These are phyloP conservation scores for Bombardia bombarda DNA, from an alignment of 495 filamentous ascomycete species.

Conservation along the genomic window DNA sequence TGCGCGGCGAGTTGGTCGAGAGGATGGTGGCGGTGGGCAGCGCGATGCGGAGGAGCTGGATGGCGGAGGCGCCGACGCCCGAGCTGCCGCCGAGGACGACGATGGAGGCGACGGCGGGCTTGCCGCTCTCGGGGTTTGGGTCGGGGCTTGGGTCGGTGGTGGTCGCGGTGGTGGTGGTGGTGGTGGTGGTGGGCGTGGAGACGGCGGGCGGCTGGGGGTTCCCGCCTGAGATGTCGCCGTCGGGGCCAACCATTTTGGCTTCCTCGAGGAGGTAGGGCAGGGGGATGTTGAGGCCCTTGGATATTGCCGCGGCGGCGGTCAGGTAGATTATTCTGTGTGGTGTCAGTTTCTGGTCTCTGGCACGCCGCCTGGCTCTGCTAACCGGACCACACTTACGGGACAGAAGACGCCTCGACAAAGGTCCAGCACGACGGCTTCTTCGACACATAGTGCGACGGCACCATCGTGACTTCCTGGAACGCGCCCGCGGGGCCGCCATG, in stretches of 20 bases:
- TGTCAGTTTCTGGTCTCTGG: background rate
- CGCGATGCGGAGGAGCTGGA: conserved; percentile 32
- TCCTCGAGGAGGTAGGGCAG: conserved; percentile 23
- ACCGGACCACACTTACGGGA: conserved; percentile 30
- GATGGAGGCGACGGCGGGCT: conserved; percentile 15
- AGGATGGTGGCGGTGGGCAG: conserved; percentile 29
- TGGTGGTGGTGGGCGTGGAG: too few relatives aligned
- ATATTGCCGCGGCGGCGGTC: conserved; percentile 24
- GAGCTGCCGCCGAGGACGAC: conserved; percentile 39
- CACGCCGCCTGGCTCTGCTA: too few relatives aligned
- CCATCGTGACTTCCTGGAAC: conserved; percentile 32
- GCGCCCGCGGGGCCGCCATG: conserved; percentile 19
- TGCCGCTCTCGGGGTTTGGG: background rate
- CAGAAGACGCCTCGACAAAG: conserved; percentile 37
- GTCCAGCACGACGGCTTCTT: conserved; percentile 28
- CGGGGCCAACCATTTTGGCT: conserved; percentile 3
- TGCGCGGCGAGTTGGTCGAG: conserved; percentile 27
- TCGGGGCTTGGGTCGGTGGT: background rate
- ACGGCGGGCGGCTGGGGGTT: too few relatives aligned
- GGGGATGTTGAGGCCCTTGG: conserved; percentile 20
- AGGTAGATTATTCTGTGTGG: conserved; percentile 30
- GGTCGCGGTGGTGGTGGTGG: background rate
- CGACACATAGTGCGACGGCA: conserved; percentile 27
- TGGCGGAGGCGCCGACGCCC: conserved; percentile 28
- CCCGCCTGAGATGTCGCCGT: background rate